Evolutionary conservation across 2,329 filamentous ascomycete genomes (phyloP).

Genomic region (Epichloe festucae): DNA sequence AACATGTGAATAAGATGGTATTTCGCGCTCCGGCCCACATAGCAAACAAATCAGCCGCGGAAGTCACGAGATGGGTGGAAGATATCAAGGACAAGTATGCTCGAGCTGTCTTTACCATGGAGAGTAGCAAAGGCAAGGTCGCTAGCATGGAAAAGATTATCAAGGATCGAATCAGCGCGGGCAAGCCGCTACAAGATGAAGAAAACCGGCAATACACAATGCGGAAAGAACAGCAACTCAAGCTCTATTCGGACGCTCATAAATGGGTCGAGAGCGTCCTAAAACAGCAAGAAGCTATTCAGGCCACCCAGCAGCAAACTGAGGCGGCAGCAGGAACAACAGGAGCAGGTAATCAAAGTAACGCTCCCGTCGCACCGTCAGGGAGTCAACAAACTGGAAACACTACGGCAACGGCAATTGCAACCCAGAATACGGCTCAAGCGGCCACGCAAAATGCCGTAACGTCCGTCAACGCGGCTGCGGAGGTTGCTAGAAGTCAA

Average conservation of each 20-base stretch:
- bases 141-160: conserved; percentile 28
- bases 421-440: conserved; percentile 15
- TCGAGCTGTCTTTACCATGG: conserved; percentile 36
- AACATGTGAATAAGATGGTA: conserved; percentile 34
- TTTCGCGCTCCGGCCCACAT: conserved; percentile 32
- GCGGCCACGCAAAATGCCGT: conserved; percentile 19
- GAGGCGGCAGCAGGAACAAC: conserved; percentile 2
- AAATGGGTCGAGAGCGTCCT: conserved; percentile 35
- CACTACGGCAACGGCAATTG: conserved; percentile 11
- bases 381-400: conserved; percentile 12
- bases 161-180: conserved; percentile 29
- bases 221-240: conserved; percentile 30
- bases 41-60: conserved; percentile 26
- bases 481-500: conserved; percentile 34
- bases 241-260: conserved; percentile 32
- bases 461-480: conserved; percentile 29
- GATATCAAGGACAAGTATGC: conserved; percentile 35
- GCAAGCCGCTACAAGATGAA: conserved; percentile 31
- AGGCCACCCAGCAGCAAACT: conserved; percentile 13
- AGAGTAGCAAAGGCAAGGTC: conserved; percentile 28
- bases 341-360: conserved; percentile 9
- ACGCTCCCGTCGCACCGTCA: conserved; percentile 13
- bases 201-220: conserved; percentile 32
- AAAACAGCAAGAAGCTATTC: conserved; percentile 28
- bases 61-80: conserved; percentile 35